Percentiles rank a stretch among this genome's conserved stretches.
These are phyloP conservation scores for Starmerella sp. DNA, from an alignment of 805 yeast genomes.

Conservation along the genomic window DNA sequence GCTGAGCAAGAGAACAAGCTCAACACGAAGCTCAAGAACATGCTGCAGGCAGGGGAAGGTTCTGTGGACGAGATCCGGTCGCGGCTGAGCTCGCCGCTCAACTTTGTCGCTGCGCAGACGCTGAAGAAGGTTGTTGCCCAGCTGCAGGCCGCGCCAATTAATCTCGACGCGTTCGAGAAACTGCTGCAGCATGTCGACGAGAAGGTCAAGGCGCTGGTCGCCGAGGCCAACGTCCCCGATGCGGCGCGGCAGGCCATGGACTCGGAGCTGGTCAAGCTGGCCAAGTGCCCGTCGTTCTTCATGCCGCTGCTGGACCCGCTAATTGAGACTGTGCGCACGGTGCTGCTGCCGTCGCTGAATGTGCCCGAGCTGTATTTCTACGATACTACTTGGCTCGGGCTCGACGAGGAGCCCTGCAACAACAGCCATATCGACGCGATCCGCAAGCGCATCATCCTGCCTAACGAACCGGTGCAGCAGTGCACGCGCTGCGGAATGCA, in stretches of 20 bases:
- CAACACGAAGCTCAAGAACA: constrained; percentile 19
- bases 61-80: constrained; percentile 22
- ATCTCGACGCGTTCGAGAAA: constrained; percentile 20
- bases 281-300: constrained; percentile 42
- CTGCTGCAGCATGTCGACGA: constrained; percentile 18
- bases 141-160: constrained; percentile 19
- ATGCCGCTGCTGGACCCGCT: constrained; percentile 29
- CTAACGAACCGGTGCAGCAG: constrained; percentile 32
- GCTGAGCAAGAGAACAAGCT: constrained; percentile 16
- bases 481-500: constrained; percentile 47
- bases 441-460: constrained; percentile 31
- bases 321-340: constrained; percentile 16
- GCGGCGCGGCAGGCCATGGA: constrained; percentile 16
- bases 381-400: constrained; percentile 54
- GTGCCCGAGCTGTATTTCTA: constrained; percentile 49
- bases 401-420: constrained; percentile 23
- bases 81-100: constrained; percentile 7
- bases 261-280: constrained; percentile 33
- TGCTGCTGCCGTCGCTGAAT: constrained; percentile 26
- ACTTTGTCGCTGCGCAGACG: constrained; percentile 15
- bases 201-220: constrained; percentile 17
- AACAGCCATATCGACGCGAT: constrained; percentile 28
- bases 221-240: constrained; percentile 10
- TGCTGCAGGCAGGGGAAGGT: constrained; percentile 24
- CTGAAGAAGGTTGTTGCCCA: constrained; percentile 14